Evolutionary conservation across 1,284 basidiomycete genomes (phyloP).

Genomic region (Irpex rosettiformis): DNA sequence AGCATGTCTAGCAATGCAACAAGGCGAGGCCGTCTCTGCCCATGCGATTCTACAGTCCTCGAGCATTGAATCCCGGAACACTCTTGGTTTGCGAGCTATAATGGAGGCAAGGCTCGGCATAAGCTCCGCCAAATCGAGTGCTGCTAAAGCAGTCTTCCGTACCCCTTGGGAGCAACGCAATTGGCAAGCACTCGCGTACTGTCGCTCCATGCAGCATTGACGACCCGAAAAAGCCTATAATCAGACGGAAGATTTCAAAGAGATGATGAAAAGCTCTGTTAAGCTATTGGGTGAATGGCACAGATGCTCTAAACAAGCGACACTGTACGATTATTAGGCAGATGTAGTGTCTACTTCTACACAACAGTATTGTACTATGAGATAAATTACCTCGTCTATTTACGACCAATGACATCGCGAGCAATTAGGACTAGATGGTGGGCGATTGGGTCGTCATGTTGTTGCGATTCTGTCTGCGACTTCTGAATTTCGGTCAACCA

Average conservation of each 20-base stretch:
- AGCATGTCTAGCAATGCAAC: slow-evolving; percentile 51
- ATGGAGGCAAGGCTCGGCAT: slow-evolving; percentile 24
- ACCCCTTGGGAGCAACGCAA: slow-evolving; percentile 7
- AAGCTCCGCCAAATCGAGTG: neutral
- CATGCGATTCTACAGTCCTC: slow-evolving; percentile 33
- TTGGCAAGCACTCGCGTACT: slow-evolving; percentile 10
- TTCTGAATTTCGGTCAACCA: slow-evolving; percentile 48
- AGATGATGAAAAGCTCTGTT: too few relatives aligned
- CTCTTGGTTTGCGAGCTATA: slow-evolving; percentile 44
- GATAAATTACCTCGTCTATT: slow-evolving; percentile 7
- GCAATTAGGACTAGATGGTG: slow-evolving; percentile 41
- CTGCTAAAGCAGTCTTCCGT: neutral
- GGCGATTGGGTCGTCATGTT: slow-evolving; percentile 34
- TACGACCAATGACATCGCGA: slow-evolving; percentile 20
- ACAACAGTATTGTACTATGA: slow-evolving; percentile 3
- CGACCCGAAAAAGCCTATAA: too few relatives aligned
- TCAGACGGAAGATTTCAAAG: too few relatives aligned
- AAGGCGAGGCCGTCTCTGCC: slow-evolving; percentile 37
- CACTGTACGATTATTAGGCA: neutral
- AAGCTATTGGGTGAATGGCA: too few relatives aligned
- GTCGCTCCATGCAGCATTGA: neutral
- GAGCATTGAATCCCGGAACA: slow-evolving; percentile 27
- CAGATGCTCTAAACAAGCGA: neutral
- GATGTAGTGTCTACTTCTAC: neutral
- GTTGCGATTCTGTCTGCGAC: slow-evolving; percentile 12